Base-by-base conservation (phyloP, 1,139 yeast genomes). In the Meyerozyma smithsonii region DNA sequence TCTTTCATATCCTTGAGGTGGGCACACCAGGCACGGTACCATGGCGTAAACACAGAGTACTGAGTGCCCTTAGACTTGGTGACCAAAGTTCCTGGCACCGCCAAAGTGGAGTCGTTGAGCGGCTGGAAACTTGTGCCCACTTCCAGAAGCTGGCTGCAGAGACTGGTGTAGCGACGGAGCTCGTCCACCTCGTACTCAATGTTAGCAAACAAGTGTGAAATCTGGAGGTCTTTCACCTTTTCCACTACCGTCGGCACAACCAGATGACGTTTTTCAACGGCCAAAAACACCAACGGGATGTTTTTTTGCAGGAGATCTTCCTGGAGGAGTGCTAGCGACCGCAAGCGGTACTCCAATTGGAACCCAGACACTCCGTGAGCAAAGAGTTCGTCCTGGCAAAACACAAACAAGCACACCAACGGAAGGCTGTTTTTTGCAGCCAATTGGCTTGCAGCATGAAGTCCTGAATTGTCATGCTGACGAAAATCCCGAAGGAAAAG, bases 101-200 rank as follows among this genome's bases (percentile, higher is more conserved):
- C 71, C 8, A 73, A 64, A 41, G 80, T 74, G 23, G 66, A 62
- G 50, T 77, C 79, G 49, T 77, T 79, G 38, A 50, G 55, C 2
- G 68, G 54, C 8, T 52, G 48, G 43, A 69, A 58, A 1, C 50
- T 45, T 8, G 59, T 47, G 3, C 50, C 42, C 8, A 46, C 41
- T 10, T 55, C 39, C 4, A 53, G 26, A 5, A 53, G 46, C 1
- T 39, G 41, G 4, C 46, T 45, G 19, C 56, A 43, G 12, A 68
- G 46, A 5, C 44, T 44, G 11, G 59, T 49, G 34, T 63, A 66
- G 21, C 74, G 60, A 23, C 68, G 56, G 37, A 75, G 46, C 49
- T 77, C 82, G 49, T 77, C 81, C 18, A 69, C 69, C 50, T 75
- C 81, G 50, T 75, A 77, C 48, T 70, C 69, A 28, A 69, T 54